Conservation (phyloP, 2,329 filamentous ascomycete genomes). For the Paraphaeosphaeria minitans region DNA sequence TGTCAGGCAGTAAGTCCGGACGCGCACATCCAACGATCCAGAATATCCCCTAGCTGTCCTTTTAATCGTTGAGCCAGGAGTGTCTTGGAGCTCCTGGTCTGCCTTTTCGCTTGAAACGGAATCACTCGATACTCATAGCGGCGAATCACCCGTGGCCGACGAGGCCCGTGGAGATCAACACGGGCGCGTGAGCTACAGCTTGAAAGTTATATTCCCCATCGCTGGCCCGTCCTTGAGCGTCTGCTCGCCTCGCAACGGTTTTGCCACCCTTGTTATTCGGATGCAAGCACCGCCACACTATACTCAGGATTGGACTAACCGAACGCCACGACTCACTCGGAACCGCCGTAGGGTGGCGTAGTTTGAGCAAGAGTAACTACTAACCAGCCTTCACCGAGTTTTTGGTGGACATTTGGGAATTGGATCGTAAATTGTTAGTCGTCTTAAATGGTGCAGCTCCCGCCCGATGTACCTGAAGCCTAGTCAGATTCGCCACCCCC, state of each 20-base stretch:
- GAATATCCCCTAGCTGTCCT: slow-evolving; percentile 17
- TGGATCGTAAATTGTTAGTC: slow-evolving; percentile 32
- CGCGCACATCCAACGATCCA: slow-evolving; percentile 34
- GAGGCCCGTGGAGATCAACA: slow-evolving; percentile 25
- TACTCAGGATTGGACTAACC: slow-evolving; percentile 12
- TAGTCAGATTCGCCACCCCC: slow-evolving; percentile 40
- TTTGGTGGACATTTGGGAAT: slow-evolving; percentile 32
- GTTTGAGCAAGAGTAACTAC: slow-evolving; percentile 23
- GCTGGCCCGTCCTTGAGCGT: slow-evolving; percentile 25
- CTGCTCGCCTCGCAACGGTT: slow-evolving; percentile 31
- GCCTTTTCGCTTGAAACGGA: slow-evolving; percentile 31
- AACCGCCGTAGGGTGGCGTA: slow-evolving; percentile 34
- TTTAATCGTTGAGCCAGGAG: slow-evolving; percentile 23
- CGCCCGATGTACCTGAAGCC: slow-evolving; percentile 34
- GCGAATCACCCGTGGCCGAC: slow-evolving; percentile 33
- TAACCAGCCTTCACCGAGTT: slow-evolving; percentile 34
- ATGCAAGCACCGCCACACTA: slow-evolving; percentile 34
- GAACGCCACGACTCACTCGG: slow-evolving; percentile 35
- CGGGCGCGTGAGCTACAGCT: slow-evolving; percentile 33
- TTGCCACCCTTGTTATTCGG: slow-evolving; percentile 26
- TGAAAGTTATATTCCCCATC: slow-evolving; percentile 34
- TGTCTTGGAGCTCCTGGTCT: slow-evolving; percentile 26
- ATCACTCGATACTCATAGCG: slow-evolving; percentile 38
- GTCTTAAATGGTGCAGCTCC: slow-evolving; percentile 40
- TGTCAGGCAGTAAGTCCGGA: slow-evolving; percentile 24